Evolutionary conservation across 129 eudicot genomes (phyloP).

Genomic region (Chrysanthemum makinoi): DNA sequence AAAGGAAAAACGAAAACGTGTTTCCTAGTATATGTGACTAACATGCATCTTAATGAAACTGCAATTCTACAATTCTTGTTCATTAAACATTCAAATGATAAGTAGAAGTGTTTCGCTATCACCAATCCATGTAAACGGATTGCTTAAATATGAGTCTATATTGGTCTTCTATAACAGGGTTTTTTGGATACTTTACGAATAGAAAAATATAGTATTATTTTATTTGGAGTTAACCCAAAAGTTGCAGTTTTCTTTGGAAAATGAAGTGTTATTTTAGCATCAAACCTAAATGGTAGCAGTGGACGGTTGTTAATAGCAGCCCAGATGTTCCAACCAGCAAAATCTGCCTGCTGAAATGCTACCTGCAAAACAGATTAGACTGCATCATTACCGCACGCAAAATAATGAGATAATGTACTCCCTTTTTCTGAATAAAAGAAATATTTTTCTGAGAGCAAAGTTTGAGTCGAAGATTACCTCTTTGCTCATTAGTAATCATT

Average conservation of each 20-base stretch:
- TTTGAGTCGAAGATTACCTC: not conserved
- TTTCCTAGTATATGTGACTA: not conserved
- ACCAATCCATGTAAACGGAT: not conserved
- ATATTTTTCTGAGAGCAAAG: not conserved
- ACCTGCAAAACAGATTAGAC: slow-evolving; percentile 48
- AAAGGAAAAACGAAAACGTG: not conserved
- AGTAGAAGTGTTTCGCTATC: not conserved
- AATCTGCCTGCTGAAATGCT: slow-evolving; percentile 98
- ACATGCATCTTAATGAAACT: not conserved
- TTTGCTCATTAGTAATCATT: not conserved
- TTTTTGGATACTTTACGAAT: not conserved
- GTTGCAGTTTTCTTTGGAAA: not conserved
- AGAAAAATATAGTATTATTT: no score
- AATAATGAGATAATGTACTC: slow-evolving; percentile 9
- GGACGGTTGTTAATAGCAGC: slow-evolving; percentile 95
- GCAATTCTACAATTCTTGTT: no score
- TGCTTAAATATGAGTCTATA: not conserved
- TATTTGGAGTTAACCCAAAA: not conserved
- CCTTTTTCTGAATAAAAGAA: not conserved
- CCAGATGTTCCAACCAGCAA: slow-evolving; percentile 99
- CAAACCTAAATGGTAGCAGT: slow-evolving; percentile 84
- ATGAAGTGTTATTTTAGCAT: slow-evolving; percentile 10
- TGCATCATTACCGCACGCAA: not conserved
- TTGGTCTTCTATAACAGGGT: slow-evolving; percentile 7
- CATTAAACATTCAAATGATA: no score